phyloP scores from a whole-genome alignment of 129 eudicot genomes.

The Kitagawia praeruptora region DNA sequence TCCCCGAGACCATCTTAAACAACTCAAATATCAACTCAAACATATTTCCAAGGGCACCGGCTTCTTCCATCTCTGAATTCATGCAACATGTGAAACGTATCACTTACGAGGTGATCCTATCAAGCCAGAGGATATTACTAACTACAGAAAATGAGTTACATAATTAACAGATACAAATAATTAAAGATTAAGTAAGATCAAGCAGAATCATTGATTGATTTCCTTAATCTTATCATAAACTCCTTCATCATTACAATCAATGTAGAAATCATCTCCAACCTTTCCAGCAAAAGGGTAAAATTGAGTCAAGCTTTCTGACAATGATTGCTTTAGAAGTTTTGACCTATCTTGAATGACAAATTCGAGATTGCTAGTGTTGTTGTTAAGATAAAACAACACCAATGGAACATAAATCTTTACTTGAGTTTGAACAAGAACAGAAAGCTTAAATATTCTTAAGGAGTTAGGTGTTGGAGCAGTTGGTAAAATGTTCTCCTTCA shows the following conservation, averaged over 20 bases:
- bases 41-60: too few species aligned
- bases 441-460: background rate
- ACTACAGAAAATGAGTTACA: too few species aligned
- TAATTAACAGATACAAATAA: too few species aligned
- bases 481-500: background rate
- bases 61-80: too few species aligned
- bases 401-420: background rate
- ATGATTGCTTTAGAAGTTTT: background rate
- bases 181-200: too few species aligned
- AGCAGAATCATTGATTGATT: too few species aligned
- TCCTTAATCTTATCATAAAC: too few species aligned
- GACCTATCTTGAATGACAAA: background rate
- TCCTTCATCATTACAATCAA: conserved; percentile 9
- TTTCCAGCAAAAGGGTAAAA: conserved; percentile 14
- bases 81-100: too few species aligned
- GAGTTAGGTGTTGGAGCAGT: background rate
- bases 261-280: background rate
- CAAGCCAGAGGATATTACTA: too few species aligned
- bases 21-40: too few species aligned
- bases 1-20: too few species aligned
- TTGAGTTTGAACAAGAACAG: background rate
- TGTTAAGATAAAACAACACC: conserved; percentile 1
- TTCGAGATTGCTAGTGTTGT: background rate
- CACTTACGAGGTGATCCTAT: too few species aligned
- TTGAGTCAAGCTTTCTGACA: conserved; percentile 1